Conservation (phyloP, 306 rosid species). For the Gastrolobium villosum region DNA sequence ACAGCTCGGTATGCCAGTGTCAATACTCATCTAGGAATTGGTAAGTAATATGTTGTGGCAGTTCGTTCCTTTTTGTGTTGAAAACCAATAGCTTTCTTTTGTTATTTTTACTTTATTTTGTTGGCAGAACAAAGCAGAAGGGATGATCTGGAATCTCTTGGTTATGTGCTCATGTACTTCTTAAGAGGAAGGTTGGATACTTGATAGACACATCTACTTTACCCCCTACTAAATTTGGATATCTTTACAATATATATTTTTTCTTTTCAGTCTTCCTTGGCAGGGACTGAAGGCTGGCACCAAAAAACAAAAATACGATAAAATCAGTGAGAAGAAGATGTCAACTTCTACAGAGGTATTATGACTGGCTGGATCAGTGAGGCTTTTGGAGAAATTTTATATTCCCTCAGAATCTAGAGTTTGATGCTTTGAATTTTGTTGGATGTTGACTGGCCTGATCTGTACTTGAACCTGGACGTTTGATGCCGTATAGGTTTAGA, state of each 20-base stretch:
- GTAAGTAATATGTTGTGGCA: conserved; percentile 64
- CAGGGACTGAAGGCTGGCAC: conserved; percentile 99
- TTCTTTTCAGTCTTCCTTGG: conserved; percentile 93
- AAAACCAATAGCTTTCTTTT: conserved; percentile 24
- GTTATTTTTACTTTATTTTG: conserved; percentile 45
- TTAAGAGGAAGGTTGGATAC: conserved; percentile 92
- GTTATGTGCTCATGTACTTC: conserved; percentile 99
- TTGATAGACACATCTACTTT: conserved; percentile 40
- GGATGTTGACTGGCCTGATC: conserved; percentile 20
- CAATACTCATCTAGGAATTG: conserved; percentile 98
- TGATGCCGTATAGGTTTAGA: conserved; percentile 20
- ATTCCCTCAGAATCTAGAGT: conserved; percentile 29
- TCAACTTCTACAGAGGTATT: conserved; percentile 93
- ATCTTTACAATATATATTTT: conserved; percentile 27
- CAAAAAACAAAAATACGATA: conserved; percentile 95
- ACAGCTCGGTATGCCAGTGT: conserved; percentile 99
- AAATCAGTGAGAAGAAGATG: conserved; percentile 96
- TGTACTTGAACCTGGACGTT: conserved; percentile 13
- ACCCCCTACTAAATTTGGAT: conserved; percentile 43
- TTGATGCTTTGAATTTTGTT: conserved; percentile 37
- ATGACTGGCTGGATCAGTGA: conserved; percentile 24
- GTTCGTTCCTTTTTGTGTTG: conserved; percentile 40
- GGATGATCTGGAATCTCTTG: conserved; percentile 99
- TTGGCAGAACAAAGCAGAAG: conserved; percentile 99
- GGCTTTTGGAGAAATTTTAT: conserved; percentile 40